These are phyloP conservation scores for Phytophthora crassamura DNA, from an alignment of 352 stramenopile genomes.

Conservation along the genomic window DNA sequence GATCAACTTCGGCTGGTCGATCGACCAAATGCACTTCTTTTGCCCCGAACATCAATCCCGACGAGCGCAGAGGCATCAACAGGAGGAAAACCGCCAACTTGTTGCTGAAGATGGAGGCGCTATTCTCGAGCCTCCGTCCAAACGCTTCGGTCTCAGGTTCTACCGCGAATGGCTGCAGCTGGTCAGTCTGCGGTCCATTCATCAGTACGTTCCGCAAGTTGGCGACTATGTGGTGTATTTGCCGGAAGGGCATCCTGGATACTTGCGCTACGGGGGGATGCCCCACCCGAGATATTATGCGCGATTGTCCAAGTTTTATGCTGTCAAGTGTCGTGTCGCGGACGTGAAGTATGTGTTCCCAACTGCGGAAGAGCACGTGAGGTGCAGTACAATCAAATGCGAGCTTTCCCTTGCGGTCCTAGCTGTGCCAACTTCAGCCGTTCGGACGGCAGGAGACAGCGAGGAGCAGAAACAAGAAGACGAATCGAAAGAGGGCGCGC, in stretches of 20 bases:
- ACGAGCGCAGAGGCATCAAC: conserved; percentile 35
- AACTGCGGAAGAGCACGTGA: conserved; percentile 56
- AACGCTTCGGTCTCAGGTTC: conserved; percentile 73
- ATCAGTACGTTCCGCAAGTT: conserved; percentile 84
- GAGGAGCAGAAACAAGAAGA: conserved; percentile 54
- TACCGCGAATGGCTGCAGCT: conserved; percentile 85
- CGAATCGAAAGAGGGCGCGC: conserved; percentile 29
- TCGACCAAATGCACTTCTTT: conserved; percentile 87
- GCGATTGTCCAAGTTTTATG: conserved; percentile 63
- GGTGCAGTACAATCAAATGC: conserved; percentile 72
- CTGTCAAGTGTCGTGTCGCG: conserved; percentile 78
- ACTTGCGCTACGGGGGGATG: conserved; percentile 46
- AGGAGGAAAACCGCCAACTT: conserved; percentile 17
- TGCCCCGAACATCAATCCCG: conserved; percentile 65
- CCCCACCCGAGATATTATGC: conserved; percentile 56
- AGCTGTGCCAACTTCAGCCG: conserved; percentile 53
- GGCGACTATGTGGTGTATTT: conserved; percentile 88
- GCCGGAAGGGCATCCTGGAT: conserved; percentile 72
- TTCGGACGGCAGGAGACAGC: conserved; percentile 12
- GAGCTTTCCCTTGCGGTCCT: conserved; percentile 75
- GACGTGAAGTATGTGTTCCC: conserved; percentile 84
- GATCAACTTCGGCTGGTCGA: conserved; percentile 67
- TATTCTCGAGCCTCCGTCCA: conserved; percentile 51
- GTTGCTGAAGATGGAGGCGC: conserved; percentile 38
- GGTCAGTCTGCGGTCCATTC: conserved; percentile 47